phyloP scores from a whole-genome alignment of 108 stramenopile species.

The Hondaea fermentalgiana region DNA sequence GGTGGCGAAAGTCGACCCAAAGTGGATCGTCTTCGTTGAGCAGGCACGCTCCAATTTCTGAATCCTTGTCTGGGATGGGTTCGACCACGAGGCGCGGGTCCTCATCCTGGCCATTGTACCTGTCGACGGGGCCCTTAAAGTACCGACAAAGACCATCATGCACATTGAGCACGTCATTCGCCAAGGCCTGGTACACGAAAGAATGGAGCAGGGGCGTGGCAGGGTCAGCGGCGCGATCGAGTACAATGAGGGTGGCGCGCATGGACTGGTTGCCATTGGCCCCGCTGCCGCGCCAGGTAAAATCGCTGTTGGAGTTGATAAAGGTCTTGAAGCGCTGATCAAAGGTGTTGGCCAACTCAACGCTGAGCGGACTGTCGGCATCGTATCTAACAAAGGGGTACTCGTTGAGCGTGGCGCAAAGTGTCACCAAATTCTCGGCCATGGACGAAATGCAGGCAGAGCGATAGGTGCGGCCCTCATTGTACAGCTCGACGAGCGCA shows the following conservation, averaged over 20 bases:
- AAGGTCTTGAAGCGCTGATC: constrained; percentile 73
- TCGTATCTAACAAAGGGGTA: constrained; percentile 86
- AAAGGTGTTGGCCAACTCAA: constrained; percentile 64
- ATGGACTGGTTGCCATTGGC: constrained; percentile 49
- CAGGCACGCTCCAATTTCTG: constrained; percentile 21
- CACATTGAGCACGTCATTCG: constrained; percentile 76
- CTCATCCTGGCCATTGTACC: background rate
- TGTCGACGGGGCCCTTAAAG: constrained; percentile 39
- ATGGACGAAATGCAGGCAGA: constrained; percentile 39
- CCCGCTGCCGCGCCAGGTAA: constrained; percentile 81
- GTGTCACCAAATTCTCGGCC: constrained; percentile 74
- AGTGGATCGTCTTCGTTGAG: constrained; percentile 85
- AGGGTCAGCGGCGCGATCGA: constrained; percentile 84
- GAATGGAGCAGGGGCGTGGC: constrained; percentile 93
- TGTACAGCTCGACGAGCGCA: constrained; percentile 42
- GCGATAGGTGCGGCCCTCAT: constrained; percentile 25
- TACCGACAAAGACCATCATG: constrained; percentile 73
- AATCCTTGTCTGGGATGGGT: background rate
- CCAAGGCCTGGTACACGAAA: constrained; percentile 93
- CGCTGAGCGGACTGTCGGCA: constrained; percentile 48
- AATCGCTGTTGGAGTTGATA: constrained; percentile 57
- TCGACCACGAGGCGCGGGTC: constrained; percentile 52
- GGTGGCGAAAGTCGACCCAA: constrained; percentile 61
- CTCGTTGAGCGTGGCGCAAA: constrained; percentile 92
- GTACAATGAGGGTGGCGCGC: constrained; percentile 71